Evolutionary conservation across 192 early-diverging fungal genomes (phyloP).

Genomic region (Coemansia sp.): DNA sequence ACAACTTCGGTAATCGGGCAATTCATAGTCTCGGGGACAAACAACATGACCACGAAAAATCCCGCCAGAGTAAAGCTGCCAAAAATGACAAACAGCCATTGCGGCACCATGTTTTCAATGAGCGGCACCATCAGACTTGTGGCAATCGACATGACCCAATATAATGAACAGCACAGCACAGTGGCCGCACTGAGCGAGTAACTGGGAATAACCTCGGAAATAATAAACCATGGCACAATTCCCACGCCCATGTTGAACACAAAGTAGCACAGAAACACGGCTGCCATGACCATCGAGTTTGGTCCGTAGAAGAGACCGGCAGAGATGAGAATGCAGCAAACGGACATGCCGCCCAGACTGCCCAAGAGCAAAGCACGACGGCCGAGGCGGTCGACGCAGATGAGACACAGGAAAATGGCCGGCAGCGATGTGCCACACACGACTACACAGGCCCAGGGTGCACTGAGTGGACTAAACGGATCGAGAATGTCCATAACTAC

Average conservation of each 20-base stretch:
- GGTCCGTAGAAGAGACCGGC: slow-evolving; percentile 56
- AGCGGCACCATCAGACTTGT: slow-evolving; percentile 56
- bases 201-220: slow-evolving; percentile 68
- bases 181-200: slow-evolving; percentile 66
- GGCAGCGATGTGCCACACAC: slow-evolving; percentile 61
- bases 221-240: slow-evolving; percentile 76
- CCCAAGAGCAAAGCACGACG: slow-evolving; percentile 65
- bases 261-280: slow-evolving; percentile 68
- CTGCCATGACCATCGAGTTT: slow-evolving; percentile 57
- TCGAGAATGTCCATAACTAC: slow-evolving; percentile 59
- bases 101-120: slow-evolving; percentile 24
- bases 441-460: slow-evolving; percentile 52
- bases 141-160: slow-evolving; percentile 63
- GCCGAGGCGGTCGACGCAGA: slow-evolving; percentile 65
- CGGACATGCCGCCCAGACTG: slow-evolving; percentile 60
- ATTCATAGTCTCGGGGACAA: slow-evolving; percentile 75
- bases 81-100: slow-evolving; percentile 63
- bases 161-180: slow-evolving; percentile 64
- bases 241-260: slow-evolving; percentile 73
- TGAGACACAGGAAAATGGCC: slow-evolving; percentile 60
- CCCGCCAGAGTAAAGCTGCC: slow-evolving; percentile 51
- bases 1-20: slow-evolving; percentile 48
- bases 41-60: slow-evolving; percentile 57
- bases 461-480: slow-evolving; percentile 44
- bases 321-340: slow-evolving; percentile 59